phyloP scores from a whole-genome alignment of 345 rosid genomes.

The Rhodamnia rubescens region DNA sequence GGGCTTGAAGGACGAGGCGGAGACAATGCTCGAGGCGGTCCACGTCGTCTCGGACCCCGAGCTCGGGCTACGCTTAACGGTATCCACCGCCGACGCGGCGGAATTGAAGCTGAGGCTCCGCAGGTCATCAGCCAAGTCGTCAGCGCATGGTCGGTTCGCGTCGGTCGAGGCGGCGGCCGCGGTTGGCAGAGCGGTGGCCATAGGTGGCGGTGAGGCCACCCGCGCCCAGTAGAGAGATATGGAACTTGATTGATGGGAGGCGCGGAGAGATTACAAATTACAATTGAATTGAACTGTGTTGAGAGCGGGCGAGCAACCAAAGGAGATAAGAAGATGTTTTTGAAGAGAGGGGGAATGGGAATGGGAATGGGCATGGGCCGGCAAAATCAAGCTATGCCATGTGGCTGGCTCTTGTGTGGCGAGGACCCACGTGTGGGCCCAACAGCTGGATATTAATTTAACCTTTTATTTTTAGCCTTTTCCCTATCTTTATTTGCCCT shows the following conservation, averaged over 20 bases:
- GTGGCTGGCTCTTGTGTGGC: conserved; percentile 10
- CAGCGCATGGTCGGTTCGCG: conserved; percentile 13
- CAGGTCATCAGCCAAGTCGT: conserved; percentile 23
- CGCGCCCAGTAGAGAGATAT: background rate
- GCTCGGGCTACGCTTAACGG: conserved; percentile 22
- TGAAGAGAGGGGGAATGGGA: background rate
- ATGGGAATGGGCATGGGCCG: conserved; percentile 14
- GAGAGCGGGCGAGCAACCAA: background rate
- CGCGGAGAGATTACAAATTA: background rate
- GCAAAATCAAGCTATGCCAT: conserved; percentile 23
- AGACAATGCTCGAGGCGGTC: conserved; percentile 7
- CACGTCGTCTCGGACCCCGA: conserved; percentile 25
- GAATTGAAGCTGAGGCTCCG: conserved; percentile 33
- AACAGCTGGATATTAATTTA: conserved; percentile 1
- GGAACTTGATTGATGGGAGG: background rate
- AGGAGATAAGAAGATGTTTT: background rate
- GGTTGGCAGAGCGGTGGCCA: background rate
- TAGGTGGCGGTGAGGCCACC: background rate
- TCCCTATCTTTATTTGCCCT: background rate
- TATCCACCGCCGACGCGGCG: conserved; percentile 9
- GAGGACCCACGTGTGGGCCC: conserved; percentile 10
- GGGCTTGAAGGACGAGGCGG: conserved; percentile 13
- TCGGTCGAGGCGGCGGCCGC: background rate
- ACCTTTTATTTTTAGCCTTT: background rate
- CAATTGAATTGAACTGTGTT: background rate